Evolutionary conservation across 2,329 filamentous ascomycete genomes (phyloP), one percentile per base, ranked within the genome.

Genomic region (Beauveria sp.): DNA sequence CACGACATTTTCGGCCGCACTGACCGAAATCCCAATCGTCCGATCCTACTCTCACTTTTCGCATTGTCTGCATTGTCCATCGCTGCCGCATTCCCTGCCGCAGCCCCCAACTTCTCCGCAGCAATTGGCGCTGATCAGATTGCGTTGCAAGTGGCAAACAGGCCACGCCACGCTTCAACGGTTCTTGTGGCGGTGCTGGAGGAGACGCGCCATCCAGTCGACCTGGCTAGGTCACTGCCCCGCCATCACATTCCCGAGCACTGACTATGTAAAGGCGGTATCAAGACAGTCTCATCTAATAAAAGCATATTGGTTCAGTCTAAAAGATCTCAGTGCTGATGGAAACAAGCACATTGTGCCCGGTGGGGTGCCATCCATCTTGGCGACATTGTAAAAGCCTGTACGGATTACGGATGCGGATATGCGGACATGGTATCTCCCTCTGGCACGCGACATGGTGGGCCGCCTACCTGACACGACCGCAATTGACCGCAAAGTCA

Each of bases 181-280:
- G 24, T 56, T 24, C 26, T 46, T 56, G 53, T 46, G 53, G 53
- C 53, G 53, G 53, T 56, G 53, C 53, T 46, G n/a, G 22, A 46
- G 31, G 28, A 38, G n/a, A 26, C 42, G 42, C 16, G 18, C 5
- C 53, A 40, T 46, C 42, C 31, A 22, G 49, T 52, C 5, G 42
- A n/a, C 34, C 34, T 56, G 42, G 53, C 53, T 24, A 26, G 24
- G 53, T 14, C 22, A n/a, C n/a, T 28, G n/a, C 24, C 52, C 52
- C 52, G 24, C 38, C 52, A 45, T 55, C 18, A 9, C 18, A 52
- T 52, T 40, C 31, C 50, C 18, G 20, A 3, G 7, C 10, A 43
- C 18, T 43, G 3, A 34, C 31, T 38, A 38, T 38, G 12, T 16
- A 16, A 38, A 38, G 34, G 31, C 31, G 43, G 43, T 20, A 24